Evolutionary conservation across 371 early-diverging fungal species (phyloP), one percentile per base, ranked within the genome.

Genomic region (Dinochytrium kinnereticum): DNA sequence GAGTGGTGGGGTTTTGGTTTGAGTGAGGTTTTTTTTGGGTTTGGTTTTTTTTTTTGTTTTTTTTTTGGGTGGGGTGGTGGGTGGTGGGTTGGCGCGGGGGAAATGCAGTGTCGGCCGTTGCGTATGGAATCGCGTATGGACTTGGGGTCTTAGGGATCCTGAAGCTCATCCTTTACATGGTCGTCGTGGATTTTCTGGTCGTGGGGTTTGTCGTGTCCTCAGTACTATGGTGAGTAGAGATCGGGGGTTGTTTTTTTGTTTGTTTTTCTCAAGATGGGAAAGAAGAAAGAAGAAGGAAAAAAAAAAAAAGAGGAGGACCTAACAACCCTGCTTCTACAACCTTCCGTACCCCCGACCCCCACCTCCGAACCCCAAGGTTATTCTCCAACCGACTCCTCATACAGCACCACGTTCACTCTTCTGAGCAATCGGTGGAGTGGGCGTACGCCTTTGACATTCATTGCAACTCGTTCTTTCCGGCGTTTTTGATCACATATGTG

Each of bases 381-480:
- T 82, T 93, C 59, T 84, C 93, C 3, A 96, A 96, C 78, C 86
- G 89, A 33, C 93, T 94, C 73, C 85, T 96, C 50, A 83, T 90
- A 49, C 91, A 91, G 69, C 90, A 88, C 36, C 90, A 84, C 74
- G 80, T 90, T 1, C 94, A 96, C 71, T 88, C 93, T 1, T 88
- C 90, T 1, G 92, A 93, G 59, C 96, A 95, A 79, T 87, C 88
- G 39, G 95, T 96, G 10, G 97, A 96, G 82, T 96, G 95, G 95
- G 91, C 91, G 38, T 96, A 95, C 81, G 91, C 92, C 28, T 94
- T 95, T 75, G 96, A 96, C 77, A 94, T 96, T 13, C 97, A 96
- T 77, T 95, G 95, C 85, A 96, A 96, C 78, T 83, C 95, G 21
- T 96, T 94, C 80, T 91, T 95, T 74, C 93, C 94, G 1, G 84